Conservation (phyloP, 441 rosid species). For the Syzygium syzygioides region DNA sequence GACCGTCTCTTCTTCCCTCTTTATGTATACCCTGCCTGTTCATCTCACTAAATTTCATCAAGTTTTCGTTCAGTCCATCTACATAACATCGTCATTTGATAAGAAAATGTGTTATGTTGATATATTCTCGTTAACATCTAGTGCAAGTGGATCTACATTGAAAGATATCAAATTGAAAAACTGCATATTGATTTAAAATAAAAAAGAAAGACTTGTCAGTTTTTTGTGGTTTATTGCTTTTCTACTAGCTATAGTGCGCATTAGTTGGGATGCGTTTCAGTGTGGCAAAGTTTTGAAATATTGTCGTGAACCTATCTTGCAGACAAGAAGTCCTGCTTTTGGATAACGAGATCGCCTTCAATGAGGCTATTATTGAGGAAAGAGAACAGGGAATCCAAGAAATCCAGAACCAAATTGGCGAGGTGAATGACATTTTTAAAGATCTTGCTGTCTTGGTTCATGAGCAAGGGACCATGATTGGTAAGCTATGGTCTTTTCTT, state of each 20-base stretch:
- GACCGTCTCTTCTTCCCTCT: neutral
- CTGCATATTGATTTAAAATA: neutral
- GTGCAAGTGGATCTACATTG: neutral
- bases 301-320: constrained; percentile 20
- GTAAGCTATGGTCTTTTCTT: constrained; percentile 23
- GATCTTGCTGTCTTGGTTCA: constrained; percentile 91
- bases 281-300: neutral
- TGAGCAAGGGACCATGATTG: constrained; percentile 88
- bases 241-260: neutral
- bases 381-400: constrained; percentile 91
- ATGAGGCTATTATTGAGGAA: constrained; percentile 88
- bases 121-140: neutral
- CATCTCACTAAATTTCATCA: neutral
- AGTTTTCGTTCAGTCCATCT: neutral
- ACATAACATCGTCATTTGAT: neutral
- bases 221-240: neutral
- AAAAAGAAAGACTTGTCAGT: neutral
- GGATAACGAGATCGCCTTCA: constrained; percentile 87
- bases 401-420: constrained; percentile 86
- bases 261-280: neutral
- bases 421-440: constrained; percentile 86
- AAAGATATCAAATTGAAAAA: neutral
- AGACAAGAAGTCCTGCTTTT: constrained; percentile 79
- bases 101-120: neutral
- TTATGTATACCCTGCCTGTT: neutral